phyloP scores from a whole-genome alignment of 148 eudicot species.

The Arctostaphylos glauca region DNA sequence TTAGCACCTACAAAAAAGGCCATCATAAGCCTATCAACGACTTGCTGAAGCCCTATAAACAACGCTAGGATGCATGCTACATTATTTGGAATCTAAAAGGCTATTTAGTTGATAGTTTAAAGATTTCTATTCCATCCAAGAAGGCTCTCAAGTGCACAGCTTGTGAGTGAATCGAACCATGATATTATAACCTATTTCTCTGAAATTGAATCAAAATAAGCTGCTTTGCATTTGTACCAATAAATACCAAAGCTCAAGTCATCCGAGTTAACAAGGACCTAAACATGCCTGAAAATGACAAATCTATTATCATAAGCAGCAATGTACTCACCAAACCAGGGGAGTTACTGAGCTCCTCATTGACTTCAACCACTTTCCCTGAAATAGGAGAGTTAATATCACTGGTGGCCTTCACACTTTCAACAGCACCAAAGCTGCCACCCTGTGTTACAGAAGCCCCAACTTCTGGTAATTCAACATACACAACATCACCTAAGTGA shows the following conservation, averaged over 20 bases:
- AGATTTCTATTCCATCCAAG: neutral
- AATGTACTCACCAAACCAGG: slow-evolving; percentile 67
- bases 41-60: neutral
- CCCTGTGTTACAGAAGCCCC: slow-evolving; percentile 72
- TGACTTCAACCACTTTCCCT: slow-evolving; percentile 75
- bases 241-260: neutral
- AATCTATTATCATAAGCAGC: neutral
- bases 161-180: neutral
- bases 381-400: slow-evolving; percentile 91
- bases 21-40: neutral
- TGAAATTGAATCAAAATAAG: neutral
- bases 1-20: too few species aligned
- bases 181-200: neutral
- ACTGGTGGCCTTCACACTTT: slow-evolving; percentile 95
- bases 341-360: slow-evolving; percentile 48
- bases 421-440: slow-evolving; percentile 77
- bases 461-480: slow-evolving; percentile 80
- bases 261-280: neutral
- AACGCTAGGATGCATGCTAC: neutral
- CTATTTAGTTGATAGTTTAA: neutral
- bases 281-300: neutral
- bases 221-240: neutral
- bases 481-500: slow-evolving; percentile 90
- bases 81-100: neutral
- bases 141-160: neutral